phyloP scores from a whole-genome alignment of 768 basidiomycete genomes.

The Termitomyces sp. region DNA sequence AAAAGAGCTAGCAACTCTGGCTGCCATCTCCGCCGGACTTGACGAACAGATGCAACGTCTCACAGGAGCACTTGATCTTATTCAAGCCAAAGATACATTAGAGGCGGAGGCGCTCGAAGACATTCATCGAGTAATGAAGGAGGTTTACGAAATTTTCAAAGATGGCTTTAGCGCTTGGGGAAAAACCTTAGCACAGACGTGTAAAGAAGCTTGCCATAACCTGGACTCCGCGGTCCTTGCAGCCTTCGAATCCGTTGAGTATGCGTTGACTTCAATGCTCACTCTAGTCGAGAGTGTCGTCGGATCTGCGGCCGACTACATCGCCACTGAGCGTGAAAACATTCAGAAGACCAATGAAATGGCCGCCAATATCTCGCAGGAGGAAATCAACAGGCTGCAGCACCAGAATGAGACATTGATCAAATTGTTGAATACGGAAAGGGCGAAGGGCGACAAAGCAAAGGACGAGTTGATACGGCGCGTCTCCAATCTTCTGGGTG shows the following conservation, averaged over 20 bases:
- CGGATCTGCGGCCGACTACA: constrained; percentile 50
- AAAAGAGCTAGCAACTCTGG: constrained; percentile 49
- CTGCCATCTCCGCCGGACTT: constrained; percentile 45
- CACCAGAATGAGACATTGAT: constrained; percentile 65
- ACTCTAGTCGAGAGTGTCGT: constrained; percentile 56
- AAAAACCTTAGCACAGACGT: constrained; percentile 41
- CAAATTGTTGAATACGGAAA: constrained; percentile 61
- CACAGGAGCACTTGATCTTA: constrained; percentile 42
- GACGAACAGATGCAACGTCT: constrained; percentile 53
- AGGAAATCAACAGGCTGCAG: constrained; percentile 56
- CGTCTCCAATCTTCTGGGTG: constrained; percentile 65
- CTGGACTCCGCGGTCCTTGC: constrained; percentile 36
- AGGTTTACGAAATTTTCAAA: constrained; percentile 48
- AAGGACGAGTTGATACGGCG: constrained; percentile 73
- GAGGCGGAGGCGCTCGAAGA: constrained; percentile 46
- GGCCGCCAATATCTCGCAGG: constrained; percentile 37
- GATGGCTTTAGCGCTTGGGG: constrained; percentile 51
- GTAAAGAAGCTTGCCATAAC: constrained; percentile 40
- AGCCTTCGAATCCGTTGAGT: constrained; percentile 48
- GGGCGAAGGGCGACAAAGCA: constrained; percentile 55
- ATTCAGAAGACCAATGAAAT: constrained; percentile 43
- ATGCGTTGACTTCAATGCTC: constrained; percentile 51
- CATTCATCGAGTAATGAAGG: constrained; percentile 44
- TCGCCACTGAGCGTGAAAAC: constrained; percentile 48
- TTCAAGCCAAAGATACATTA: constrained; percentile 49